These are phyloP conservation scores for Lipomyces japonicus DNA, from an alignment of 805 yeast species.

Conservation along the genomic window DNA sequence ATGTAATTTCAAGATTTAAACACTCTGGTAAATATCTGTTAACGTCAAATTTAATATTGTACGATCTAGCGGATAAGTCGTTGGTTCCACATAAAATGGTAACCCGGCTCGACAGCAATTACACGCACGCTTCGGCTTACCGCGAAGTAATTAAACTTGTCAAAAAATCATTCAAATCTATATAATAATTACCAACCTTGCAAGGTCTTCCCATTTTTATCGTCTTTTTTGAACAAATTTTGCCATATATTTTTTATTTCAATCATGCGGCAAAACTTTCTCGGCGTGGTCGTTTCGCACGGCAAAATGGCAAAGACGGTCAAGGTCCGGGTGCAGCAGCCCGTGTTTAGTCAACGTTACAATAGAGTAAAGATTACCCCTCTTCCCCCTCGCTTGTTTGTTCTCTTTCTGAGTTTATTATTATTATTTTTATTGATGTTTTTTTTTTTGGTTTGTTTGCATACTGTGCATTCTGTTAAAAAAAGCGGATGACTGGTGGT, in stretches of 20 bases:
- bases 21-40: too few relatives aligned
- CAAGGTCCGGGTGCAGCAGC: conserved; percentile 81
- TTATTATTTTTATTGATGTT: background rate
- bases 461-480: background rate
- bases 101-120: too few relatives aligned
- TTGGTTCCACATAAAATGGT: too few relatives aligned
- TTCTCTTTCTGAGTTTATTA: background rate
- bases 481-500: conserved; percentile 5
- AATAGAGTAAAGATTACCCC: conserved; percentile 8
- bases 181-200: too few relatives aligned
- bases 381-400: background rate
- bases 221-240: background rate
- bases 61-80: too few relatives aligned
- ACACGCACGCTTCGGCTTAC: too few relatives aligned
- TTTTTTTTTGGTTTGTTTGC: background rate
- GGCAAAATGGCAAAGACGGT: conserved; percentile 96
- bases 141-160: too few relatives aligned
- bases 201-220: too few relatives aligned
- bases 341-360: conserved; percentile 58
- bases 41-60: too few relatives aligned
- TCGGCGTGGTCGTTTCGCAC: conserved; percentile 91
- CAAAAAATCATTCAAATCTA: too few relatives aligned
- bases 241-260: background rate
- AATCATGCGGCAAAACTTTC: conserved; percentile 86
- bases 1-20: too few relatives aligned